Base-by-base conservation (phyloP, 371 early-diverging fungal species). In the Saksenaea oblongispora region DNA sequence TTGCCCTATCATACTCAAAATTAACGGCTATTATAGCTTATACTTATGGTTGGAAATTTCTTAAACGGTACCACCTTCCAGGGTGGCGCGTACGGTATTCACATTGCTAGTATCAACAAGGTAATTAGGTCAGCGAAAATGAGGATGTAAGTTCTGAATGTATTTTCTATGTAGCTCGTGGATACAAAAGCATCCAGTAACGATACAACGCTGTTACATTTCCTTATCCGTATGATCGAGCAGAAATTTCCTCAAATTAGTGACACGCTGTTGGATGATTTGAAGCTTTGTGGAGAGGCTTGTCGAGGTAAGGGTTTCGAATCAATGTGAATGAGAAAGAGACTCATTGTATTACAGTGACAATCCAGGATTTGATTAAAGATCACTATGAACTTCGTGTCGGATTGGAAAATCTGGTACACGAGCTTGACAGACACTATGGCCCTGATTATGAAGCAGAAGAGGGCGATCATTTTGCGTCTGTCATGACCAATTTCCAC, bases 21-120 rank as follows among this genome's bases (percentile, higher is more conserved):
- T 5, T 37, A 13, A 51, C 54, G 14, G 13, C 36, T 76, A 35
- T 64, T 82, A 4, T 80, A 93, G 85, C 71, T 96, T 35, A 89
- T 97, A 22, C 75, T 97, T 59, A 85, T 92, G 61, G 75, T 96
- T 1, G 96, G 97, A 42, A 97, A 97, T 76, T 95, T 87, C 68
- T 92, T 97, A 89, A 97, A 97, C 72, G 92, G 93, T 10, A 83
- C 89, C 0, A 88, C 89, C 2, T 91, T 93, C 76, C 91, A 92
- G 62, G 96, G 97, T 44, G 91, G 93, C 5, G 95, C 95, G 0
- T 94, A 91, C 80, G 97, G 96, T 51, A 94, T 96, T 71, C 89
- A 89, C 65, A 93, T 96, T 64, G 84, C 87, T 9, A 93, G 92
- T 73, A 86, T 97, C 47, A 93, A 93, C 68, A 92, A 91, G 79